A percentile compares a stretch with the other conserved stretches of the same genome.
These are phyloP conservation scores for Capsicum baccatum DNA, from an alignment of 257 asterid genomes.

Conservation along the genomic window DNA sequence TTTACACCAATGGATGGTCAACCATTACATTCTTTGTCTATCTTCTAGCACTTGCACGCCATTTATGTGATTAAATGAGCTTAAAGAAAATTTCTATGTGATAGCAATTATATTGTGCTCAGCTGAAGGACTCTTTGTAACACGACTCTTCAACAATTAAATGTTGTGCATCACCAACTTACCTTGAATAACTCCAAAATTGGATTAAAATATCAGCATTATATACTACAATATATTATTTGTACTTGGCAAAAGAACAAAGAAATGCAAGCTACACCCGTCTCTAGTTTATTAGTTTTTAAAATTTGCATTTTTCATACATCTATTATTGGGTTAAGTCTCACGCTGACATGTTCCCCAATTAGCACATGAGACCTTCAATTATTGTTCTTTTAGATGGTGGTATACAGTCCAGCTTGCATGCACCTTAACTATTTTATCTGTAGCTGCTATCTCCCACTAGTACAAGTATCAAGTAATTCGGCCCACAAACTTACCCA, in stretches of 20 bases:
- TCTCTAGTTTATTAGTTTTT: background rate
- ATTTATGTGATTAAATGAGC: background rate
- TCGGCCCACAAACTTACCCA: background rate
- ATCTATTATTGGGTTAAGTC: background rate
- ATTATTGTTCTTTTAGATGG: background rate
- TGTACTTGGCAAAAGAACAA: constrained; percentile 1
- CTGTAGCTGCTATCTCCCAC: background rate
- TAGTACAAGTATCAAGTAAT: background rate
- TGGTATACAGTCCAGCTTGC: background rate
- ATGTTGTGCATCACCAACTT: background rate
- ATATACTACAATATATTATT: background rate
- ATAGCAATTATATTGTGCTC: background rate
- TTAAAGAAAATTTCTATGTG: background rate
- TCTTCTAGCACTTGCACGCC: constrained; percentile 5
- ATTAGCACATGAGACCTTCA: constrained; percentile 13
- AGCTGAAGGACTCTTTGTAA: background rate
- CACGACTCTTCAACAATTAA: constrained; percentile 8
- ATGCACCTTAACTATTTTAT: background rate
- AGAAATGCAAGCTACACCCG: background rate
- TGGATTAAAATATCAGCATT: background rate
- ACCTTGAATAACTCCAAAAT: background rate
- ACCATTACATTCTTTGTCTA: background rate
- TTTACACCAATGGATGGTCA: background rate
- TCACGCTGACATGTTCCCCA: constrained; percentile 8
- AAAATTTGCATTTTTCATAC: background rate